These are phyloP conservation scores for Sporothrix brasiliensis DNA, from an alignment of 2,329 filamentous ascomycete genomes.

Conservation along the genomic window DNA sequence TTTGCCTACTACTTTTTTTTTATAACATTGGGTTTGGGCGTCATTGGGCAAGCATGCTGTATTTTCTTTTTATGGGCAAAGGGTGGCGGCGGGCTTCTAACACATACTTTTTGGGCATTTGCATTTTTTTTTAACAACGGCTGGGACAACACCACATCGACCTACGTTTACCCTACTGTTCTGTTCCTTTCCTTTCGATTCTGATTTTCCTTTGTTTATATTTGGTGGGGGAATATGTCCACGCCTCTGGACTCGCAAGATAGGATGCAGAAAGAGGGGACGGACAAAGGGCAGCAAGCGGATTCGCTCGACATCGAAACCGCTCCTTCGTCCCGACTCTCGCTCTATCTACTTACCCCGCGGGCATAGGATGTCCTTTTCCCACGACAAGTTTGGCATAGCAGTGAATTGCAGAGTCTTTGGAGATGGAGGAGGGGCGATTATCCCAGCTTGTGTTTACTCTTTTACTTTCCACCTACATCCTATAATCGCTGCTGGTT, in stretches of 20 bases:
- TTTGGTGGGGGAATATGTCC: neutral
- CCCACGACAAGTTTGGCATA: neutral
- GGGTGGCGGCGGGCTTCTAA: neutral
- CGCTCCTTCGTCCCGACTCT: neutral
- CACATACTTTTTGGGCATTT: neutral
- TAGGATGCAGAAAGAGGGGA: neutral
- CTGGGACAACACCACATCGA: neutral
- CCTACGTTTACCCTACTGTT: neutral
- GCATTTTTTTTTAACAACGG: neutral
- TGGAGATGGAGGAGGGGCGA: neutral
- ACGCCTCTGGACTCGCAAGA: neutral
- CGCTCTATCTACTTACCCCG: neutral
- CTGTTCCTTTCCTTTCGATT: neutral
- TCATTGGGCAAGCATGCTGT: neutral
- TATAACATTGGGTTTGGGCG: slow-evolving; percentile 16
- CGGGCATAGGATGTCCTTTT: neutral
- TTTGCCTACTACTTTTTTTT: neutral
- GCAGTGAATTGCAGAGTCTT: neutral
- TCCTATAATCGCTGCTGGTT: neutral
- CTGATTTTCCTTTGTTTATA: neutral
- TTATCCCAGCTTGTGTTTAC: neutral
- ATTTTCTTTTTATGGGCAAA: slow-evolving; percentile 1
- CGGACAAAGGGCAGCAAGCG: neutral
- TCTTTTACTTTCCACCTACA: neutral
- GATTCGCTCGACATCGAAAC: neutral